These are phyloP conservation scores for Coccomyxa sp. DNA, from an alignment of 139 green algal species.

Conservation along the genomic window DNA sequence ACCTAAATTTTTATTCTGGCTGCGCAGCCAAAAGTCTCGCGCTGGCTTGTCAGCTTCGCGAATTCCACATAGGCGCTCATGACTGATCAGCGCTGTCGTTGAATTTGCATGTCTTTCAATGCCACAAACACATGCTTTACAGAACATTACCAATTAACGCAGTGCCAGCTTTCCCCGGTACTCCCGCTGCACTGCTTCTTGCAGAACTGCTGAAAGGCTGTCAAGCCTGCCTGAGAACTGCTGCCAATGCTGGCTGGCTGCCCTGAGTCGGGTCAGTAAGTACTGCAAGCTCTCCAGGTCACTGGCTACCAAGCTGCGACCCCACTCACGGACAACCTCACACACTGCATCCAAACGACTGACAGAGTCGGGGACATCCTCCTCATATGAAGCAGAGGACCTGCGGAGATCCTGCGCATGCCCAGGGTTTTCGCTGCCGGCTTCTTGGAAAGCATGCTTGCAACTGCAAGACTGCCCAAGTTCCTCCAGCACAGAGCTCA, in stretches of 20 bases:
- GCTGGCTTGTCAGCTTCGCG: too few species aligned
- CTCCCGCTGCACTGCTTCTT: neutral
- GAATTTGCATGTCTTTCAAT: neutral
- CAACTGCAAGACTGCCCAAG: neutral
- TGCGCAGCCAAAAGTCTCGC: too few species aligned
- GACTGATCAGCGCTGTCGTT: neutral
- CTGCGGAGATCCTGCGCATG: neutral
- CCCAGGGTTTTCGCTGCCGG: neutral
- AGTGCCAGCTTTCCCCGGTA: neutral
- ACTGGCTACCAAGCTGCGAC: neutral
- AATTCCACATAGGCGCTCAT: too few species aligned
- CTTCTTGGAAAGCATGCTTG: neutral
- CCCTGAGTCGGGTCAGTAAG: slow-evolving; percentile 8
- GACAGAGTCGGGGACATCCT: neutral
- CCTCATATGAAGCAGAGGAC: too few species aligned
- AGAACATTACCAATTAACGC: neutral
- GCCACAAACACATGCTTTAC: neutral
- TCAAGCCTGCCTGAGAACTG: neutral
- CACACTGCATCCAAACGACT: neutral
- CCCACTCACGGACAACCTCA: slow-evolving; percentile 5
- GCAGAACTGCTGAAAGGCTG: neutral
- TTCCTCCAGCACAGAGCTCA: neutral
- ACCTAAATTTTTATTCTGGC: too few species aligned
- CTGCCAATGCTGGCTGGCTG: neutral
- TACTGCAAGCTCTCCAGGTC: slow-evolving; percentile 19